Conservation (phyloP, 179 eudicot species). For the Amaranthus tricolor region DNA sequence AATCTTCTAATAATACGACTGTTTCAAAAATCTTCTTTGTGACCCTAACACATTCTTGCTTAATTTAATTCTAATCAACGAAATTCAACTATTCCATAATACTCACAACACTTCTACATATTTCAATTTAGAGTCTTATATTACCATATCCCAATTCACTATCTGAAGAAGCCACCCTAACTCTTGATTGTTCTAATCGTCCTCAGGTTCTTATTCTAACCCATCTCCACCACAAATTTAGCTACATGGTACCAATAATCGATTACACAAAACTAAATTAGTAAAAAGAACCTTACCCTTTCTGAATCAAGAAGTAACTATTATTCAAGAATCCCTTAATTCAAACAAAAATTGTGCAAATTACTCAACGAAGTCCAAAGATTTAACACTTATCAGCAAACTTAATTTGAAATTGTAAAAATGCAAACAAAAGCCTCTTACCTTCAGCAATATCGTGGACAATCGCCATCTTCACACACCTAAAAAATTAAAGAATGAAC, state of each 20-base stretch:
- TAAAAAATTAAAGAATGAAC: slow-evolving; percentile 7
- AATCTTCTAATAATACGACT: too few species aligned
- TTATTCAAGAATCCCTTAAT: not conserved
- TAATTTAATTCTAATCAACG: not conserved
- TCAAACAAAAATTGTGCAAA: not conserved
- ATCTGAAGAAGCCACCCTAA: not conserved
- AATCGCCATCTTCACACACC: slow-evolving; percentile 96
- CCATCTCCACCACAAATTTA: not conserved
- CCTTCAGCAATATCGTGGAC: slow-evolving; percentile 99
- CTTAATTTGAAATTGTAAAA: slow-evolving; percentile 6
- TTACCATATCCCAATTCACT: not conserved
- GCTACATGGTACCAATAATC: not conserved
- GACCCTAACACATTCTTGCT: not conserved
- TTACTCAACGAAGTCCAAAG: not conserved
- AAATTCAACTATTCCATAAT: not conserved
- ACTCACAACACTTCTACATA: too few species aligned
- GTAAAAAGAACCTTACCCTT: not conserved
- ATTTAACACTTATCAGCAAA: not conserved
- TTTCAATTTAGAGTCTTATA: not conserved
- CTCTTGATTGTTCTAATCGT: not conserved
- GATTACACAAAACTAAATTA: not conserved
- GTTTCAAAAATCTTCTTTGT: too few species aligned
- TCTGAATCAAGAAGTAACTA: not conserved
- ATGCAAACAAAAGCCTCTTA: slow-evolving; percentile 16
- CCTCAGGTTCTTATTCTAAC: not conserved